Evolutionary conservation across 2,329 filamentous ascomycete species (phyloP).

Genomic region (Colletotrichum scovillei): DNA sequence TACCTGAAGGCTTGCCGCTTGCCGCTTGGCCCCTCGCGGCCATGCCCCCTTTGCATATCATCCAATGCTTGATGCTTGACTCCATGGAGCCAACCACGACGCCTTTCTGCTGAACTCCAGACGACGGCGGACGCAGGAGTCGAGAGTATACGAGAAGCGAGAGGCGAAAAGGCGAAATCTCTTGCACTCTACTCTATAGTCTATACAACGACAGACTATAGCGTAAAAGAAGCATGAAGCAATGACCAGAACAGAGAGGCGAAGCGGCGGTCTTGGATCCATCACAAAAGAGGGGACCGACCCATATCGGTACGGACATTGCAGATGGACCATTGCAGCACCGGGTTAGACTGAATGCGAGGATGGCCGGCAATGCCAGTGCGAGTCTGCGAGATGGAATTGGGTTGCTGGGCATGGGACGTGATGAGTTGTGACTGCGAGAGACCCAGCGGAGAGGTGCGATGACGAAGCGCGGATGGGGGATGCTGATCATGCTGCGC

Average conservation of each 20-base stretch:
- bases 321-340: slow-evolving; percentile 6
- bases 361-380: neutral
- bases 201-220: too few species aligned
- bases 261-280: neutral
- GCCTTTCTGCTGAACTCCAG: slow-evolving; percentile 10
- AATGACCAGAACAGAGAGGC: neutral
- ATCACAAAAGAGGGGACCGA: neutral
- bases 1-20: slow-evolving; percentile 15
- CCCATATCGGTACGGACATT: slow-evolving; percentile 11
- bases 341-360: slow-evolving; percentile 1
- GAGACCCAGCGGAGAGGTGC: too few species aligned
- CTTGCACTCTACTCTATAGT: too few species aligned
- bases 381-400: slow-evolving; percentile 13
- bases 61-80: neutral
- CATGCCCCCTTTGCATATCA: neutral
- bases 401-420: neutral
- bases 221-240: neutral
- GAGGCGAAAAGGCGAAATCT: neutral
- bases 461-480: too few species aligned
- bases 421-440: neutral
- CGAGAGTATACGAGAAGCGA: neutral
- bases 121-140: slow-evolving; percentile 19
- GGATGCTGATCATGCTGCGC: too few species aligned
- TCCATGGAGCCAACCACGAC: neutral
- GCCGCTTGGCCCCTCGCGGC: slow-evolving; percentile 8